Percentiles rank a stretch among this genome's conserved stretches.
Evolutionary conservation across 495 filamentous ascomycete genomes (phyloP).

Genomic region (Cladorrhinum samala): DNA sequence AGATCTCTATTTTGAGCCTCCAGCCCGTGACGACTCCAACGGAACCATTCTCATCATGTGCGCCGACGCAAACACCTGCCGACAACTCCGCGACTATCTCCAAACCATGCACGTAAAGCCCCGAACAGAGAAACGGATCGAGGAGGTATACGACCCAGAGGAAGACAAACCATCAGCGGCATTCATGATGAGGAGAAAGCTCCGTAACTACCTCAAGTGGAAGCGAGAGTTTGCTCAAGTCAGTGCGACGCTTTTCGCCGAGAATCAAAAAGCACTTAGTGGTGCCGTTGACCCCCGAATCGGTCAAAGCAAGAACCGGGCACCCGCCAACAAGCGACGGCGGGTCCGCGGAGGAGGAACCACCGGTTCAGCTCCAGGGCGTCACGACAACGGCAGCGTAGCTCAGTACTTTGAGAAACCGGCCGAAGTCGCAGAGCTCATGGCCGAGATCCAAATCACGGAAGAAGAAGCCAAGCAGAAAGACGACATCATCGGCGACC

Average conservation of each 20-base stretch:
- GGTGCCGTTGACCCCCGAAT: conserved; percentile 48
- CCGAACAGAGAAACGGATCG: conserved; percentile 35
- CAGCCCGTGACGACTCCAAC: conserved; percentile 72
- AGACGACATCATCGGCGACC: conserved; percentile 71
- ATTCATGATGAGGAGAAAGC: conserved; percentile 81
- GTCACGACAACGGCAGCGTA: conserved; percentile 43
- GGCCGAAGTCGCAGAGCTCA: conserved; percentile 46
- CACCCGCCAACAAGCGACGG: conserved; percentile 81
- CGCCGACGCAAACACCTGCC: conserved; percentile 77
- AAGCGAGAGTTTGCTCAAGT: conserved; percentile 84
- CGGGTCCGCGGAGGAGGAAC: conserved; percentile 77
- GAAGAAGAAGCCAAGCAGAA: conserved; percentile 74
- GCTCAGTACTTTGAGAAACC: conserved; percentile 47
- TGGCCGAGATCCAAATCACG: conserved; percentile 65
- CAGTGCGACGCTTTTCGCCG: conserved; percentile 62
- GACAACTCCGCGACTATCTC: conserved; percentile 84
- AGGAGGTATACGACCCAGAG: conserved; percentile 39
- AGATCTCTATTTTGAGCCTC: conserved; percentile 79
- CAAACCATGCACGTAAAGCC: conserved; percentile 80
- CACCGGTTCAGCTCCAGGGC: conserved; percentile 43
- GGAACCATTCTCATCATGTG: conserved; percentile 94
- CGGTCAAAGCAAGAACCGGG: conserved; percentile 36
- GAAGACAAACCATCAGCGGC: conserved; percentile 60
- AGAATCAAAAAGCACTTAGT: conserved; percentile 74
- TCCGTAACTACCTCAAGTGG: conserved; percentile 89